Evolutionary conservation across 345 rosid species (phyloP).

Genomic region (Conringia planisiliqua): DNA sequence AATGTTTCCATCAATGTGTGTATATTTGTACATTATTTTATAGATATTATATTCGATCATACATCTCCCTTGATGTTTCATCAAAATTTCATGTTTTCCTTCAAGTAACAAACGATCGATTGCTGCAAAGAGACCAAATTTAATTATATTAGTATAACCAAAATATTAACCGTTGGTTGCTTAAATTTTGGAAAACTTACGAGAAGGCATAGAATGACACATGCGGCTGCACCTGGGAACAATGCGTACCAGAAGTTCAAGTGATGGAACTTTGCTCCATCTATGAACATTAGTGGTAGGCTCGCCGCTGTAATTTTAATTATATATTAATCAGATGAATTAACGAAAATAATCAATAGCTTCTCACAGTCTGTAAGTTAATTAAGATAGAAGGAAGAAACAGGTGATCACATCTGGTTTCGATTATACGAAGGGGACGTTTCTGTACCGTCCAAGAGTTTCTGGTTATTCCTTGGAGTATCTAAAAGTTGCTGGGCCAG

Average conservation of each 20-base stretch:
- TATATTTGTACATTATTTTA: constrained; percentile 14
- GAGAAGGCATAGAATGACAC: constrained; percentile 67
- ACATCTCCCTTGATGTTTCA: constrained; percentile 6
- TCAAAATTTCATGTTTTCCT: constrained; percentile 69
- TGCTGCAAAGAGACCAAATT: constrained; percentile 54
- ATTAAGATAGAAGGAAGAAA: neutral
- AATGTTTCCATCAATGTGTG: constrained; percentile 12
- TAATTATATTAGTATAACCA: neutral
- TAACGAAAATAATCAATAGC: neutral
- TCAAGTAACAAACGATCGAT: constrained; percentile 69
- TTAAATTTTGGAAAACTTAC: constrained; percentile 56
- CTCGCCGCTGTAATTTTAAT: constrained; percentile 64
- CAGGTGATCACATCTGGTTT: neutral
- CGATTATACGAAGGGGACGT: neutral
- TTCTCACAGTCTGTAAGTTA: neutral
- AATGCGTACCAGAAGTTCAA: constrained; percentile 74
- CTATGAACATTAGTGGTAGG: constrained; percentile 83
- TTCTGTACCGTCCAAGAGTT: neutral
- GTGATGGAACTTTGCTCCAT: constrained; percentile 70
- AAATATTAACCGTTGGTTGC: neutral
- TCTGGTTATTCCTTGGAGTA: neutral
- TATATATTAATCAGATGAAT: neutral
- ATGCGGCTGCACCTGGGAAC: constrained; percentile 89
- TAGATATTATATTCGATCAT: neutral
- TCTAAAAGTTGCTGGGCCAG: neutral